Percentiles rank a stretch among this genome's conserved stretches.
phyloP scores from a whole-genome alignment of 129 eudicot species.

The Dittrichia graveolens region DNA sequence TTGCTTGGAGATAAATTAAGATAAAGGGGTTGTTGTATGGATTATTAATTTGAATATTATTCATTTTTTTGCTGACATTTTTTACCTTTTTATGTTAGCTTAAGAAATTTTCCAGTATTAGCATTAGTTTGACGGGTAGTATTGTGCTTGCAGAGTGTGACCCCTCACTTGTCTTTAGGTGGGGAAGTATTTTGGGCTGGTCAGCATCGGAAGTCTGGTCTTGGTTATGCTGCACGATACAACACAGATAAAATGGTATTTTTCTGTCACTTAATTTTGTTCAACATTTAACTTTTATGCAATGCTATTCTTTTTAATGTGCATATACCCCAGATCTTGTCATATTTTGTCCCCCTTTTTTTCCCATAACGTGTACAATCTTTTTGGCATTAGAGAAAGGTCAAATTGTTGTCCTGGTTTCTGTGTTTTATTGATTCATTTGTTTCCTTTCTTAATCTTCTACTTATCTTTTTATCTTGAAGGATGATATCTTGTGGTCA shows the following conservation, averaged over 20 bases:
- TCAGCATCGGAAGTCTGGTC: slow-evolving; percentile 84
- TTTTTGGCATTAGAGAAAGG: too few relatives aligned
- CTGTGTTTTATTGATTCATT: too few relatives aligned
- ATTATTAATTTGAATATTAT: not conserved
- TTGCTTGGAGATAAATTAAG: not conserved
- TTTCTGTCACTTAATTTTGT: not conserved
- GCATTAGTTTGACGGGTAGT: not conserved
- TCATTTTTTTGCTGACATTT: not conserved
- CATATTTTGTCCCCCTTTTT: too few relatives aligned
- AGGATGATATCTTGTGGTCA: too few relatives aligned
- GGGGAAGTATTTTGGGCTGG: slow-evolving; percentile 98
- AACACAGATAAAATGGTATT: slow-evolving; percentile 84
- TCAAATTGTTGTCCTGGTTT: too few relatives aligned
- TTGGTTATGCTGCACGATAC: slow-evolving; percentile 82
- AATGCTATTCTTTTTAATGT: not conserved
- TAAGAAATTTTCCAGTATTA: not conserved
- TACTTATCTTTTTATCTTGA: too few relatives aligned
- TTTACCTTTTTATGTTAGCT: not conserved
- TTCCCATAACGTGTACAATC: too few relatives aligned
- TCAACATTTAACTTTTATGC: not conserved
- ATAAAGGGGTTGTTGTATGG: not conserved
- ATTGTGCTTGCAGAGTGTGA: slow-evolving; percentile 73
- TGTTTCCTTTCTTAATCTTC: too few relatives aligned
- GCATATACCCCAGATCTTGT: not conserved
- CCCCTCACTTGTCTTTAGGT: slow-evolving; percentile 82